Base-by-base conservation (phyloP, 2,329 filamentous ascomycete genomes). In the Didymella pinodella region DNA sequence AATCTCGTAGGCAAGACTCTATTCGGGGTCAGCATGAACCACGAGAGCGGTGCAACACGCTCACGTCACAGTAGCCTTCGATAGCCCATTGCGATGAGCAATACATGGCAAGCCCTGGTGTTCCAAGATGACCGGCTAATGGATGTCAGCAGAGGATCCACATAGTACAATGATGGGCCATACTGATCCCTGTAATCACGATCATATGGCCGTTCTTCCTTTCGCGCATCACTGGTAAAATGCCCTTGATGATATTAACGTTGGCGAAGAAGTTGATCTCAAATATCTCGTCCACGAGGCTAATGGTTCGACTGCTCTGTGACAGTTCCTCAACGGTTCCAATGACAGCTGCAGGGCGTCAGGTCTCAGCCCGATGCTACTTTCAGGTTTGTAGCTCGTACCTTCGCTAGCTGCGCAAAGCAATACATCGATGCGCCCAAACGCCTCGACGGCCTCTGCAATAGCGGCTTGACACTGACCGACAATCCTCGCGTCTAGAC, bases 211-310 rank as follows among this genome's bases (percentile, higher is more conserved):
- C 95, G 8, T 89, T 93, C 67, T 90, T 88, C 72, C 93, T 90
- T 60, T 84, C 83, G 43, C 95, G 86, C 76, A 98, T 89, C 54
- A 88, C 84, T 0, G 94, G 93, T 22, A 99, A 83, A 1, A 88
- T 84, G 14, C 93, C 91, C 76, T 95, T 96, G 81, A 98, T 96
- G 74, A 96, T 92, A 78, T 98, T 98, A 76, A 98, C 90, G 57
- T 96, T 93, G 0, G 92, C 92, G 77, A 98, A 98, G 82, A 96
- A 98, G 70, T 96, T 92, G 63, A 88, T 88, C 77, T 98, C 94
- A 75, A 98, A 97, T 75, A 97, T 94, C 71, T 96, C 91, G 61
- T 91, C 87, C 34, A 96, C 89, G 18, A 97, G 85, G 58, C 89
- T 92, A 66, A 89, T 85, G 1, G 92, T 93, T 43, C 88, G 85